Percentiles rank a stretch among this genome's conserved stretches.
Conservation (phyloP, 495 filamentous ascomycete species). For the Penicillium paxilli region DNA sequence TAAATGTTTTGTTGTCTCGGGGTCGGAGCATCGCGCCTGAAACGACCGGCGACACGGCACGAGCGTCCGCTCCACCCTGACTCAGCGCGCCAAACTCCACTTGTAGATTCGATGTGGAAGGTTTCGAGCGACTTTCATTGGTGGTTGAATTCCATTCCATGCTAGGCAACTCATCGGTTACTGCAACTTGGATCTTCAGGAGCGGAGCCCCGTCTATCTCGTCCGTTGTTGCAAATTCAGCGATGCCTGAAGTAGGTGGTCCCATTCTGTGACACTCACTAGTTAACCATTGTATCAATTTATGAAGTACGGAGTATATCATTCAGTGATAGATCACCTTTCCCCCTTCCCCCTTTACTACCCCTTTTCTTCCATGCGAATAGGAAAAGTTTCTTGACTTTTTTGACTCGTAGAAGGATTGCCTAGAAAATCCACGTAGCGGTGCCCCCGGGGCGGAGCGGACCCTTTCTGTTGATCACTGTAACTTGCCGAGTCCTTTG, state of each 20-base stretch:
- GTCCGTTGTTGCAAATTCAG: not conserved
- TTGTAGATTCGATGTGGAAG: not conserved
- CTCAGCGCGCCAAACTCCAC: slow-evolving; percentile 4
- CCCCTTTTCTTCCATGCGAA: slow-evolving; percentile 11
- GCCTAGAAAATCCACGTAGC: slow-evolving; percentile 2
- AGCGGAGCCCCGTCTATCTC: not conserved
- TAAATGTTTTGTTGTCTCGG: not conserved
- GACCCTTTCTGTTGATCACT: slow-evolving; percentile 8
- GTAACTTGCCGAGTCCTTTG: slow-evolving; percentile 6
- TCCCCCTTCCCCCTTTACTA: not conserved
- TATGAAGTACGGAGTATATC: no score
- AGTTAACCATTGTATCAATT: no score
- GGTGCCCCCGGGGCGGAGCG: not conserved
- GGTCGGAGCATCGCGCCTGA: slow-evolving; percentile 25
- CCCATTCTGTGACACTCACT: no score
- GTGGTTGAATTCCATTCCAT: slow-evolving; percentile 1
- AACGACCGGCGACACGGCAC: slow-evolving; percentile 28
- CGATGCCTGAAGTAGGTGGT: not conserved
- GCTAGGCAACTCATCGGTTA: not conserved
- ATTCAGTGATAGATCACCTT: not conserved
- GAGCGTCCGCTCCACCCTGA: slow-evolving; percentile 22
- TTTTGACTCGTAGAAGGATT: not conserved
- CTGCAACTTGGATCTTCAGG: not conserved
- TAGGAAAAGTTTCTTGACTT: not conserved
- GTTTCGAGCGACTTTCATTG: not conserved